Evolutionary conservation across 441 rosid species (phyloP).

Genomic region (Corymbia citriodora): DNA sequence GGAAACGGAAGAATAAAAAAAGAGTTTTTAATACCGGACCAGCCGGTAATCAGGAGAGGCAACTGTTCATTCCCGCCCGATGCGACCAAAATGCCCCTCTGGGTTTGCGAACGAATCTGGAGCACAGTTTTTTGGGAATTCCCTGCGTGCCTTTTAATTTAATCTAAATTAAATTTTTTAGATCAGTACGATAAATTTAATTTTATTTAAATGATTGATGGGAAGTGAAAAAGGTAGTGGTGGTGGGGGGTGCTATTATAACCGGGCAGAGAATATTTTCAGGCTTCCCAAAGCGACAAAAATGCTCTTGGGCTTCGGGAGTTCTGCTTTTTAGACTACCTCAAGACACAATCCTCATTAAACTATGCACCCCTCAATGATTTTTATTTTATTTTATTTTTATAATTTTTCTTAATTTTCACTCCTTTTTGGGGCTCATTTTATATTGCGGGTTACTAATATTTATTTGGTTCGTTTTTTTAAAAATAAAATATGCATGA

Average conservation of each 20-base stretch:
- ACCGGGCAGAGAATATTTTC: conserved; percentile 41
- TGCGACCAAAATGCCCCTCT: neutral
- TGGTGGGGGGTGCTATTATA: neutral
- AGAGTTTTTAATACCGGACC: neutral
- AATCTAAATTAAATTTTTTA: neutral
- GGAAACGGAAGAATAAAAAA: neutral
- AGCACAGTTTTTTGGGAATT: neutral
- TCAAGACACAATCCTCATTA: neutral
- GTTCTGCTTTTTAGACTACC: neutral
- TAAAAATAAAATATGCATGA: neutral
- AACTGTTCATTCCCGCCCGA: neutral
- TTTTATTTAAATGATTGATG: neutral
- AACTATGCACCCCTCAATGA: neutral
- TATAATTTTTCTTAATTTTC: neutral
- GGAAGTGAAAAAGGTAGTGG: neutral
- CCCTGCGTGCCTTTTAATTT: neutral
- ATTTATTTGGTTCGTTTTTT: neutral
- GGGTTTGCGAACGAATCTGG: neutral
- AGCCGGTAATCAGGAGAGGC: neutral
- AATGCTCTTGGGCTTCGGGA: conserved; percentile 34
- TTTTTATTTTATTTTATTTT: neutral
- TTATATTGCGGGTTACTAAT: neutral
- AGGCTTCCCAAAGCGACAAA: conserved; percentile 73
- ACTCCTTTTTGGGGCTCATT: neutral
- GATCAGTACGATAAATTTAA: neutral